phyloP scores from a whole-genome alignment of 495 filamentous ascomycete genomes.

The Hypoxylon trugodes region DNA sequence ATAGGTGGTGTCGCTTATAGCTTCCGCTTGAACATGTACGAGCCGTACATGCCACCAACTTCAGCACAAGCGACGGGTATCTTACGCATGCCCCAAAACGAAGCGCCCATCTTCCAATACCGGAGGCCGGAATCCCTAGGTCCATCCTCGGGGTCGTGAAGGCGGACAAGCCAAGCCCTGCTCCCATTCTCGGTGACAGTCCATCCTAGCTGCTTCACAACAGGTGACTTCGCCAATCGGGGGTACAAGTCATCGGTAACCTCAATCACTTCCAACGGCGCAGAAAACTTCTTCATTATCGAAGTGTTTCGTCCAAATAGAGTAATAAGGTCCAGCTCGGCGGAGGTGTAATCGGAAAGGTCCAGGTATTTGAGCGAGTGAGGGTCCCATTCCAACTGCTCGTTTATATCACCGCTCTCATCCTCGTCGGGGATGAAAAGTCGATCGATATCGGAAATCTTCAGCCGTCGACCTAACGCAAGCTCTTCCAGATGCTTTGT shows the following conservation, averaged over 20 bases:
- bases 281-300: constrained; percentile 67
- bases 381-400: constrained; percentile 61
- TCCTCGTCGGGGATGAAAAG: constrained; percentile 61
- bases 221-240: constrained; percentile 62
- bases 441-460: constrained; percentile 68
- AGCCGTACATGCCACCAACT: constrained; percentile 86
- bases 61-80: constrained; percentile 79
- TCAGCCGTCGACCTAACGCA: constrained; percentile 74
- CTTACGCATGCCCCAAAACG: constrained; percentile 89
- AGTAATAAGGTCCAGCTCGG: constrained; percentile 65
- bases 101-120: constrained; percentile 89
- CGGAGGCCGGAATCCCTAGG: constrained; percentile 61
- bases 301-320: constrained; percentile 68
- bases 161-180: constrained; percentile 72
- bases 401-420: constrained; percentile 36
- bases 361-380: constrained; percentile 81
- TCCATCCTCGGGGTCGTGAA: constrained; percentile 44
- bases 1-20: constrained; percentile 39
- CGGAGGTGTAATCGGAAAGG: constrained; percentile 67
- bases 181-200: constrained; percentile 72
- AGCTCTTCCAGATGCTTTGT: constrained; percentile 86
- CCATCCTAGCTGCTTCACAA: constrained; percentile 66
- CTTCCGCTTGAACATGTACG: constrained; percentile 76
- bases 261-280: constrained; percentile 83
- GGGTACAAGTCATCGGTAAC: constrained; percentile 74